Evolutionary conservation across 164 flowering plant genomes (phyloP).

Genomic region (Vitis rupestris): DNA sequence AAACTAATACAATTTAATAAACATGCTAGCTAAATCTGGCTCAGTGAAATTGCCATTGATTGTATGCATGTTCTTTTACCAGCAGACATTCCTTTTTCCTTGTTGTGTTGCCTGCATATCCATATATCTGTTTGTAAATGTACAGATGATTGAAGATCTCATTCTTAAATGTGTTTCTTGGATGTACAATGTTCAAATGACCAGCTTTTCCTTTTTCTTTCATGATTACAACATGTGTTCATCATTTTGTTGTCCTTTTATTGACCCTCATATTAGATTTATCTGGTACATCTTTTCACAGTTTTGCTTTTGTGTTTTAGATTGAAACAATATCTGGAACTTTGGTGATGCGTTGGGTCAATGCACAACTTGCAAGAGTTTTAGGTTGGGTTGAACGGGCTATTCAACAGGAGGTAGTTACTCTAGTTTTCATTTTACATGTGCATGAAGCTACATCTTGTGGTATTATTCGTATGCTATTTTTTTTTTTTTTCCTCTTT

Average conservation of each 20-base stretch:
- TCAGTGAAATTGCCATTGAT: too few species aligned
- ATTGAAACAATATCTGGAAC: slow-evolving; percentile 90
- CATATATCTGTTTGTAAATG: neutral
- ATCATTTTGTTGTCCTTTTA: neutral
- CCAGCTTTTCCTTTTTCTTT: neutral
- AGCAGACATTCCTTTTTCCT: neutral
- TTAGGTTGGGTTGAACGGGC: slow-evolving; percentile 89
- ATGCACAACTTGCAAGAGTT: slow-evolving; percentile 86
- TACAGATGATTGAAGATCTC: neutral
- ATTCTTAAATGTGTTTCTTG: neutral
- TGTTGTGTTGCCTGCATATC: neutral
- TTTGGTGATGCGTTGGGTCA: slow-evolving; percentile 93
- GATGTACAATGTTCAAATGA: neutral
- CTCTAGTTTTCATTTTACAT: neutral
- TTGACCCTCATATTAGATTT: neutral
- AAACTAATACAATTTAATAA: too few species aligned
- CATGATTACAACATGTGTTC: neutral
- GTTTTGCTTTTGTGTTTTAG: slow-evolving; percentile 28
- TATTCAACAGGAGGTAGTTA: slow-evolving; percentile 82
- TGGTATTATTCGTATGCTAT: too few species aligned
- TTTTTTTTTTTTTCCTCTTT: too few species aligned
- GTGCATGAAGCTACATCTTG: too few species aligned
- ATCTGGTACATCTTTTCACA: neutral
- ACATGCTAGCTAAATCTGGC: too few species aligned
- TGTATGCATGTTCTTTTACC: too few species aligned